Conservation (phyloP, 257 asterid genomes). For the Ocimum tenuiflorum region DNA sequence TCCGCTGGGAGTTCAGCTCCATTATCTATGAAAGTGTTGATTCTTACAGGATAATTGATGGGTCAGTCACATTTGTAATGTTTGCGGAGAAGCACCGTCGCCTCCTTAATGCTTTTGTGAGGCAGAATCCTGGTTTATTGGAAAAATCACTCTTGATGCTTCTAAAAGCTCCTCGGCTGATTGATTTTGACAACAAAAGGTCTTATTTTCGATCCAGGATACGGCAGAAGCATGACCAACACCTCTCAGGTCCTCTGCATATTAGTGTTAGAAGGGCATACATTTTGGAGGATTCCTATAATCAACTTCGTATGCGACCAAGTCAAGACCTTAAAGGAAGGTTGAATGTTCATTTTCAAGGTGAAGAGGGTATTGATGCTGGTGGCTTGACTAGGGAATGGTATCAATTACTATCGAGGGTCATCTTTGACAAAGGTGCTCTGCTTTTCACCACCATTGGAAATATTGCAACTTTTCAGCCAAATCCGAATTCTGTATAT, state of each 20-base stretch:
- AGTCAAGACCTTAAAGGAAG: constrained; percentile 90
- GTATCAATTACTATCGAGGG: constrained; percentile 93
- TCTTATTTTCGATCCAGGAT: constrained; percentile 90
- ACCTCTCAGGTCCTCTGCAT: constrained; percentile 89
- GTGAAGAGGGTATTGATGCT: constrained; percentile 99
- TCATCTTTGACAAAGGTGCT: constrained; percentile 96
- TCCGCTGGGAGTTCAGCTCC: constrained; percentile 43
- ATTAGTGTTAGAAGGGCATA: constrained; percentile 94
- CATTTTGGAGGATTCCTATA: constrained; percentile 95
- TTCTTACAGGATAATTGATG: constrained; percentile 56
- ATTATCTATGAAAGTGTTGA: constrained; percentile 37
- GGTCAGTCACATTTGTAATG: constrained; percentile 65
- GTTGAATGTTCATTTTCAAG: constrained; percentile 96
- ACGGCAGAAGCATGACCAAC: constrained; percentile 92
- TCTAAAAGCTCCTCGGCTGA: constrained; percentile 90
- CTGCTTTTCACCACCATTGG: constrained; percentile 95
- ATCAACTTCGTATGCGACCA: constrained; percentile 95
- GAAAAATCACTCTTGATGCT: constrained; percentile 89
- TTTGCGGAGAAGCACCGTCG: constrained; percentile 93
- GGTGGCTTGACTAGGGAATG: constrained; percentile 99
- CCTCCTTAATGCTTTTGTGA: constrained; percentile 87
- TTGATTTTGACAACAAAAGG: constrained; percentile 90
- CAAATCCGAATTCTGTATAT: constrained; percentile 96
- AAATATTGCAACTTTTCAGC: constrained; percentile 93
- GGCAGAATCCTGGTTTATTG: constrained; percentile 86